Conservation (phyloP, 139 green algal species). For the Chlamydomonas sphaeroides region DNA sequence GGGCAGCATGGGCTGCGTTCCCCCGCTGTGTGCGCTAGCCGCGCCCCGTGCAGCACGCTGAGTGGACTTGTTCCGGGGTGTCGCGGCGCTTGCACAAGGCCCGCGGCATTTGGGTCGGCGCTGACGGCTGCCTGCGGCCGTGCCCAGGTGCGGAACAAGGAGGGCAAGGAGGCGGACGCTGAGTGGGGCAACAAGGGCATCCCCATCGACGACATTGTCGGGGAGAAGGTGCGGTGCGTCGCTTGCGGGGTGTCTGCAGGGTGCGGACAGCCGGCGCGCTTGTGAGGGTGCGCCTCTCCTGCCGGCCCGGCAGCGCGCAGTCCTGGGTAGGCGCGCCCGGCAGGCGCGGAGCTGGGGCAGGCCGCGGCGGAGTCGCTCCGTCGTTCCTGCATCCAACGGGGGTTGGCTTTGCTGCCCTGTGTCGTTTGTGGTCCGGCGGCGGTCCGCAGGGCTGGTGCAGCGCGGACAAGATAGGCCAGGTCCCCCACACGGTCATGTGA, state of each 20-base stretch:
- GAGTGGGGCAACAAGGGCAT: slow-evolving; percentile 11
- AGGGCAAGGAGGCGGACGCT: neutral
- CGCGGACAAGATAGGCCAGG: neutral
- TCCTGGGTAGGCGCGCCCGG: too few relatives aligned
- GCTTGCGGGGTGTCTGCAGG: neutral
- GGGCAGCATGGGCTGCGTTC: too few relatives aligned
- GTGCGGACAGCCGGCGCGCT: neutral
- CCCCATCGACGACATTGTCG: neutral
- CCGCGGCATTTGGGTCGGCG: too few relatives aligned
- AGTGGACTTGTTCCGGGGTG: neutral
- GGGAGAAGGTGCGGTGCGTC: neutral
- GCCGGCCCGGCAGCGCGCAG: too few relatives aligned
- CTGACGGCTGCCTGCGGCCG: neutral
- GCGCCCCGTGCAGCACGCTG: neutral
- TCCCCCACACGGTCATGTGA: neutral
- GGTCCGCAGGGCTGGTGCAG: slow-evolving; percentile 27
- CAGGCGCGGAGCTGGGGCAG: neutral
- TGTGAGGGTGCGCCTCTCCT: too few relatives aligned
- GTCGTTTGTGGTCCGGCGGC: neutral
- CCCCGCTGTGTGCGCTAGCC: too few relatives aligned
- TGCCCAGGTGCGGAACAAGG: neutral
- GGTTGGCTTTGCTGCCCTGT: neutral
- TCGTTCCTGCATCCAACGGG: neutral
- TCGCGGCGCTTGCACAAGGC: too few relatives aligned
- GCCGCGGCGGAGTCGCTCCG: neutral